Evolutionary conservation across 352 stramenopile genomes (phyloP).

Genomic region (Peronospora tabacina): DNA sequence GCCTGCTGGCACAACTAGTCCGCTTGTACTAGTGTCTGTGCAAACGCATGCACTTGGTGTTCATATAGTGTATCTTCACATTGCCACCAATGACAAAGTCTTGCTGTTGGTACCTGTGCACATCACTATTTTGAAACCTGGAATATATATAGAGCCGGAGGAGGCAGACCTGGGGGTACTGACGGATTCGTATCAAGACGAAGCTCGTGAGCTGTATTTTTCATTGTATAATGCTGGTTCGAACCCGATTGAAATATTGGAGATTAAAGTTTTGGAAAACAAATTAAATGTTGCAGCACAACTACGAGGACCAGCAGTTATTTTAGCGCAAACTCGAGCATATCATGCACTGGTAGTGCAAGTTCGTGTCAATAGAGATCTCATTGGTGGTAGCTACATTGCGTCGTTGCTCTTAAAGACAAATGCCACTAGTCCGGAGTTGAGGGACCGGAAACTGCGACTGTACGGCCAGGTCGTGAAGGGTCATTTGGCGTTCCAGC

Average conservation of each 20-base stretch:
- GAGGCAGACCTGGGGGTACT: conserved; percentile 34
- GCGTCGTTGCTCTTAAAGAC: conserved; percentile 33
- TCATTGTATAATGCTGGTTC: conserved; percentile 36
- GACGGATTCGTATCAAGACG: conserved; percentile 20
- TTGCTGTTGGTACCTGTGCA: conserved; percentile 33
- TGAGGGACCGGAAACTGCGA: conserved; percentile 20
- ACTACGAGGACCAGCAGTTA: conserved; percentile 25
- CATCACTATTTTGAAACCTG: conserved; percentile 31
- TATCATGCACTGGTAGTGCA: conserved; percentile 30
- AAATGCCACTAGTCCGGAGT: conserved; percentile 26
- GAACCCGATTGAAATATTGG: conserved; percentile 32
- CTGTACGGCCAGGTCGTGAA: conserved; percentile 26
- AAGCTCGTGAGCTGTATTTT: conserved; percentile 26
- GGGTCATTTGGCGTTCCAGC: conserved; percentile 24
- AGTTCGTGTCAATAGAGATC: conserved; percentile 17
- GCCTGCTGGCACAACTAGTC: conserved; percentile 21
- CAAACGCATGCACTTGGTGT: conserved; percentile 14
- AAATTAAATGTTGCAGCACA: conserved; percentile 30
- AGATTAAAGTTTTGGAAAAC: conserved; percentile 25
- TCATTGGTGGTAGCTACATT: conserved; percentile 10
- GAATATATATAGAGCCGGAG: conserved; percentile 33
- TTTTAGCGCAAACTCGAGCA: conserved; percentile 32
- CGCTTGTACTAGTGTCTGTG: conserved; percentile 36
- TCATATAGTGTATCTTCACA: conserved; percentile 36
- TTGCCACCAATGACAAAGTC: conserved; percentile 12